phyloP scores from a whole-genome alignment of 345 rosid species.

The Sisymbrium altissimum region DNA sequence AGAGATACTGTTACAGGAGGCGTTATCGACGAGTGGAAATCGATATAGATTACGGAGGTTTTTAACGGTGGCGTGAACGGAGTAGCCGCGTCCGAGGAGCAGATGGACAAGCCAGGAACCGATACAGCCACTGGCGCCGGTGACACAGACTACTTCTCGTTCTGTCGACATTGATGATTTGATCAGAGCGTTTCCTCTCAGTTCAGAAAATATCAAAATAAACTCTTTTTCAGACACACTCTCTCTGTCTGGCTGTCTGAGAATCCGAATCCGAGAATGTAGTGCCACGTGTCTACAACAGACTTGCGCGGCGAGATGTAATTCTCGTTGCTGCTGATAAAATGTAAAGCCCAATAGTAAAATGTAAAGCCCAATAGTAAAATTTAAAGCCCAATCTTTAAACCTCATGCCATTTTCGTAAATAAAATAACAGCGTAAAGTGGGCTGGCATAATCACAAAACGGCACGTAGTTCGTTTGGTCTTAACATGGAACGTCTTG shows the following conservation, averaged over 20 bases:
- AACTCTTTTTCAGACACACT: conserved; percentile 1
- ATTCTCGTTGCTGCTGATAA: neutral
- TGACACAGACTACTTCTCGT: conserved; percentile 71
- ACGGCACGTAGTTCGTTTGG: conserved; percentile 12
- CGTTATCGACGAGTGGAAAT: neutral
- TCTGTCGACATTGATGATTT: conserved; percentile 41
- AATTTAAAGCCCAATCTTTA: neutral
- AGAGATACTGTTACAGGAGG: neutral
- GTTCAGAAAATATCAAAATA: conserved; percentile 3
- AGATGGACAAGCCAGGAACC: conserved; percentile 83
- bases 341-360: neutral
- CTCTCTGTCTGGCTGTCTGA: neutral
- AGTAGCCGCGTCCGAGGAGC: conserved; percentile 75
- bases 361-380: neutral
- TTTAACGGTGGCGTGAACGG: conserved; percentile 80
- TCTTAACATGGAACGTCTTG: neutral
- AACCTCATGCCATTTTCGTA: conserved; percentile 1
- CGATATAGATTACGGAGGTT: conserved; percentile 51
- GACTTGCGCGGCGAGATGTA: neutral
- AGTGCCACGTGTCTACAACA: conserved; percentile 14
- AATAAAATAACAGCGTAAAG: neutral
- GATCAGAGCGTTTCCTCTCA: neutral
- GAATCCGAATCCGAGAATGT: neutral
- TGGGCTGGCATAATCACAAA: neutral
- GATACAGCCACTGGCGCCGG: conserved; percentile 93